Conservation (phyloP, 805 yeast genomes). For the Saccharomyces kudriavzevii region DNA sequence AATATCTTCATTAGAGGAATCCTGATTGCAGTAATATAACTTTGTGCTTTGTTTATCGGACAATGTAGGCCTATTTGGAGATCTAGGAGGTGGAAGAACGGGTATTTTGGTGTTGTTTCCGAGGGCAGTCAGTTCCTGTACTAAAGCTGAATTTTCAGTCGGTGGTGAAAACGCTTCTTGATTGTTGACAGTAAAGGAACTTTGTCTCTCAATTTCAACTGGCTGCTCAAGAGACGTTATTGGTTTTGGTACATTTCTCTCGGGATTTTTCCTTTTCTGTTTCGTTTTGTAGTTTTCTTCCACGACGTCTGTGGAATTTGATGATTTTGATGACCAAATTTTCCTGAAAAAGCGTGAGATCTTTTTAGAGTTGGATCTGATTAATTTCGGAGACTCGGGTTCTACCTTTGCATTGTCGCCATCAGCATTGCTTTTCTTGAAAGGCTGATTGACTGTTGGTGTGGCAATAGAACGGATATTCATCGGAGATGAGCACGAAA, state of each 20-base stretch:
- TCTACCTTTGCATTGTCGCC: not conserved
- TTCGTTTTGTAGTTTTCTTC: not conserved
- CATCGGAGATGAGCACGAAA: not conserved
- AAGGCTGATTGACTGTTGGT: not conserved
- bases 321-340: not conserved
- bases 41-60: constrained; percentile 13
- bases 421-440: not conserved
- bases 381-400: not conserved
- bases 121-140: not conserved
- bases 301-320: not conserved
- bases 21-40: constrained; percentile 12
- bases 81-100: constrained; percentile 12
- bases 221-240: not conserved
- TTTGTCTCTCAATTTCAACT: not conserved
- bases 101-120: not conserved
- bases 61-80: constrained; percentile 21
- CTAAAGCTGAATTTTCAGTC: not conserved
- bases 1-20: not conserved
- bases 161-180: not conserved
- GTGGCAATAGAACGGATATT: not conserved
- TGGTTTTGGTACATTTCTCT: not conserved
- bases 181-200: not conserved
- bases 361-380: not conserved
- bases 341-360: not conserved
- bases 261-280: not conserved